phyloP scores from a whole-genome alignment of 495 filamentous ascomycete species.

The Xanthoparmelia taractica region DNA sequence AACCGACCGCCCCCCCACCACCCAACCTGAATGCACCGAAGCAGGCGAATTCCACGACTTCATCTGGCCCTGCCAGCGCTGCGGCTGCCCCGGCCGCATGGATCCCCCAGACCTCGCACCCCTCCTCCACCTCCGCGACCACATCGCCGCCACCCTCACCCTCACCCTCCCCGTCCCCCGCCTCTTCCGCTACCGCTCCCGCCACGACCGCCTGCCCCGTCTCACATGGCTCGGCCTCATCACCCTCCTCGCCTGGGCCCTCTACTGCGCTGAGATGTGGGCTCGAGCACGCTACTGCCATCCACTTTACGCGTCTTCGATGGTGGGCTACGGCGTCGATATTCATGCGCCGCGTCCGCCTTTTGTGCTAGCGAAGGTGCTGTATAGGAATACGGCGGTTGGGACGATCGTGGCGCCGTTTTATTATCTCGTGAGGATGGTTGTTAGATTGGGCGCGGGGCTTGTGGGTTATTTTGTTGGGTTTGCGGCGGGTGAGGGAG shows the following conservation, averaged over 20 bases:
- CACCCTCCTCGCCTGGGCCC: conserved; percentile 40
- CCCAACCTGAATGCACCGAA: conserved; percentile 20
- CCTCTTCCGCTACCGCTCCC: conserved; percentile 44
- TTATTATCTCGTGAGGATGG: background rate
- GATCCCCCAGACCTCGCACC: background rate
- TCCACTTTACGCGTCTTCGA: conserved; percentile 38
- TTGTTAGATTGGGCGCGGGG: background rate
- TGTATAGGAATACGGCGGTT: conserved; percentile 31
- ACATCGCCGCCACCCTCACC: conserved; percentile 28
- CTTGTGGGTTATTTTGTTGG: conserved; percentile 21
- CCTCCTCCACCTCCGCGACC: conserved; percentile 6
- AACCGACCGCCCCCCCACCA: conserved; percentile 5
- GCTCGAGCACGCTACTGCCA: conserved; percentile 50
- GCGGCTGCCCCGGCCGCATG: conserved; percentile 22
- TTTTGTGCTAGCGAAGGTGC: conserved; percentile 41
- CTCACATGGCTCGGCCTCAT: conserved; percentile 53
- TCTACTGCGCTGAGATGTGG: conserved; percentile 51
- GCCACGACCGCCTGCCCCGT: conserved; percentile 35
- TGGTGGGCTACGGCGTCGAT: conserved; percentile 41
- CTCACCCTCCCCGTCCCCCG: conserved; percentile 48
- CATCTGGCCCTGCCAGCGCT: conserved; percentile 28
- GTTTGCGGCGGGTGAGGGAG: conserved; percentile 15
- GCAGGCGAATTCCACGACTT: conserved; percentile 27
- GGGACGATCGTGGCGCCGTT: background rate
- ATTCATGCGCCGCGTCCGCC: conserved; percentile 42